Base-by-base conservation (phyloP, 768 basidiomycete species). In the Hirschioporus abietinus region DNA sequence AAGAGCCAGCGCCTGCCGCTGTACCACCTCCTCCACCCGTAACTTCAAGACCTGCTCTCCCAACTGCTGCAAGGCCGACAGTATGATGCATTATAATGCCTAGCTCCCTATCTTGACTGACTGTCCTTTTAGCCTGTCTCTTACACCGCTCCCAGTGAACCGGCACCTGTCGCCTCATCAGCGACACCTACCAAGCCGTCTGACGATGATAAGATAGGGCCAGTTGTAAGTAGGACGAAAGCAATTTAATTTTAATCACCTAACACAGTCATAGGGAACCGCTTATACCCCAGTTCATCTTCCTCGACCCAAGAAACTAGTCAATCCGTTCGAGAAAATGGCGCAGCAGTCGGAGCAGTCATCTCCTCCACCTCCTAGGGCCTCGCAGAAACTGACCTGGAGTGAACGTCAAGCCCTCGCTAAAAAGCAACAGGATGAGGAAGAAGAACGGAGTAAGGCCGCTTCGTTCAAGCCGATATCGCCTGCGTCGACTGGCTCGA, bases 331-430 rank as follows among this genome's bases (percentile, higher is more conserved):
- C 70, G 86, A 87, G 9, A 82, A 84, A 3, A 82, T 84, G 63
- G 84, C 84, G 71, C 82, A 83, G 65, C 83, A 86, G 66, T 68
- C 79, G n/a, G 78, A 78, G 62, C 70, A 78, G 26, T 70, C 76
- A 20, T n/a, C 78, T n/a, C 67, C 77, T 0, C 71, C 71, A 4
- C 68, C 69, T n/a, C 70, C 72, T 52, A 63, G 78, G 24, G 85
- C 82, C 0, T 66, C 80, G 0, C 92, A 92, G 80, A 96, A 94
- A 76, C 76, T 96, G 68, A 96, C 96, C 0, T 99, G 96, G 96
- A 91, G 86, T 66, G 92, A 99, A 75, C 83, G 96, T 24, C 96
- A 98, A 74, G 95, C 92, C 0, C 79, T 89, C n/a, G 90, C 94
- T 0, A 96, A 95, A 81, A 89, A 90, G 73, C 91, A 93, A 71